Evolutionary conservation across 164 flowering plant species (phyloP), one percentile per base, ranked within the genome.

Genomic region (Chimonanthus praecox): DNA sequence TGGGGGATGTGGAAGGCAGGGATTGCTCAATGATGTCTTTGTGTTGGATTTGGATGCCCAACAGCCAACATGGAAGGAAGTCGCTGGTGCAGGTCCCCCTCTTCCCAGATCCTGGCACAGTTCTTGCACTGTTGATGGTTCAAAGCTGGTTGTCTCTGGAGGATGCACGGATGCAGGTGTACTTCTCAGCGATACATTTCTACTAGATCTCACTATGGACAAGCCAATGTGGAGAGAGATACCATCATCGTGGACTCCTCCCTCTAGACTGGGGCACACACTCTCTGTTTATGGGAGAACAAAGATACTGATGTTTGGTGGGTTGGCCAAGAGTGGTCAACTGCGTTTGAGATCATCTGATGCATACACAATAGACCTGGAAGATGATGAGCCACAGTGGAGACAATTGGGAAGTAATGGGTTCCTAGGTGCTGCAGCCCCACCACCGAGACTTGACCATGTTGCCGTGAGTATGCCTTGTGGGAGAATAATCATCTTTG

Each of bases 81-180:
- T 92, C 7, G 73, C 79, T 4, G 92, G 92, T 44, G 89, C 88
- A 49, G 76, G 85, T 16, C 94, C 93, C 0, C 98, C 96, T 2
- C 88, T 85, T 49, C 96, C 94, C 4, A 79, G 98, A 73, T 90
- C 98, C 44, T 92, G 98, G 98, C 98, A 92, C 66, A 89, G 98
- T 80, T 90, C 96, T 44, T 92, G 98, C 83, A 91, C 90, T 0
- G 68, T 92, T 7, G 92, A 89, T 68, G 94, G 96, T 67, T 88
- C 94, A 0, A 92, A 90, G 74, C 71, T 92, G 82, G 92, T 90
- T 4, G 87, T 92, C 48, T 87, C 96, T 9, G 98, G 98, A 72
- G 98, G 98, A 66, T 92, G 96, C 80, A 87, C 96, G 0, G 94
- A 92, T 74, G 88, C 92, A 4, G 98, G 97, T 49, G 88, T 86